phyloP scores from a whole-genome alignment of 2,329 filamentous ascomycete genomes.

The Calcarisporium arbuscula region DNA sequence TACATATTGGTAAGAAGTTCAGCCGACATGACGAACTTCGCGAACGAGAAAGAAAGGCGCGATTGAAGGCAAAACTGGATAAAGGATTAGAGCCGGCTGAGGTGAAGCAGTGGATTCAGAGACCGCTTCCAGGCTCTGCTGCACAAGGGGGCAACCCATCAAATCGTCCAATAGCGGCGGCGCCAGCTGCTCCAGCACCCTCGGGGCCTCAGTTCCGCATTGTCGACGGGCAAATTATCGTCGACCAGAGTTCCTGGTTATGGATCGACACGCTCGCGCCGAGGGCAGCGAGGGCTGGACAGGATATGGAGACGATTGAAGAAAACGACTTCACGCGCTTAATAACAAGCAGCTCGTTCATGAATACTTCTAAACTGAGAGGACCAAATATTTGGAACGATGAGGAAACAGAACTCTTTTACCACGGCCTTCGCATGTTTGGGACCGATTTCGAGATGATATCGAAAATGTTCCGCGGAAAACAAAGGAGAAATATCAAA shows the following conservation, averaged over 20 bases:
- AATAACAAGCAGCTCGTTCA: slow-evolving; percentile 63
- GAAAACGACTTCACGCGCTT: slow-evolving; percentile 73
- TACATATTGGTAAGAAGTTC: slow-evolving; percentile 68
- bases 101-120: slow-evolving; percentile 9
- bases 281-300: slow-evolving; percentile 40
- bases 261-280: slow-evolving; percentile 62
- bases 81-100: slow-evolving; percentile 11
- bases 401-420: slow-evolving; percentile 69
- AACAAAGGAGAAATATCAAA: slow-evolving; percentile 69
- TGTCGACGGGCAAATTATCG: slow-evolving; percentile 65
- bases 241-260: slow-evolving; percentile 62
- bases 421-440: slow-evolving; percentile 67
- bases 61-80: slow-evolving; percentile 22
- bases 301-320: slow-evolving; percentile 58
- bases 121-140: too few relatives aligned
- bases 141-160: slow-evolving; percentile 10
- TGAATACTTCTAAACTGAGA: slow-evolving; percentile 53
- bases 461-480: slow-evolving; percentile 64
- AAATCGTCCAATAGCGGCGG: slow-evolving; percentile 15
- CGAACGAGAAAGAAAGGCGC: slow-evolving; percentile 52
- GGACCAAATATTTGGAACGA: slow-evolving; percentile 63
- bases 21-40: slow-evolving; percentile 67
- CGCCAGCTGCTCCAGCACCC: slow-evolving; percentile 19
- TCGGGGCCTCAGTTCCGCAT: slow-evolving; percentile 53
- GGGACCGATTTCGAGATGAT: slow-evolving; percentile 83